phyloP scores from a whole-genome alignment of 2,329 filamentous ascomycete genomes.

The Alternaria sp. region DNA sequence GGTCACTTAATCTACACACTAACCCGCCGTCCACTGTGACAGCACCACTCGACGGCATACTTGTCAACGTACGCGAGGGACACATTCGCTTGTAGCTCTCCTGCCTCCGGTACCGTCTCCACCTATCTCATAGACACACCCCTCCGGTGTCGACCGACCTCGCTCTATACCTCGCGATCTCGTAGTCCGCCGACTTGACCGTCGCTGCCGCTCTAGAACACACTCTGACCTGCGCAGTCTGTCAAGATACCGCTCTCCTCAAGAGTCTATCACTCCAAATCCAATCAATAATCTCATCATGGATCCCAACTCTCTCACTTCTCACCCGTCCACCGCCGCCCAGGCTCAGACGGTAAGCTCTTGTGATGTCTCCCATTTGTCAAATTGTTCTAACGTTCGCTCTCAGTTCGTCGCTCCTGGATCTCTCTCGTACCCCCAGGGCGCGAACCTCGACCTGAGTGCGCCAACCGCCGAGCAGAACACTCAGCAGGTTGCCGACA shows the following conservation, averaged over 20 bases:
- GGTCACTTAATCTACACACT: constrained; percentile 38
- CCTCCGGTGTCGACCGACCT: constrained; percentile 42
- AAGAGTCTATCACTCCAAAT: constrained; percentile 36
- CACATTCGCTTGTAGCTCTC: constrained; percentile 99
- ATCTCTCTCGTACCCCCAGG: constrained; percentile 87
- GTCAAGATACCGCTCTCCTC: constrained; percentile 38
- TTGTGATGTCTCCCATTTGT: constrained; percentile 27
- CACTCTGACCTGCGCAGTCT: constrained; percentile 45
- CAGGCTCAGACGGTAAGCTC: constrained; percentile 78
- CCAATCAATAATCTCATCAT: constrained; percentile 61
- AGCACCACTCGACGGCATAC: constrained; percentile 34
- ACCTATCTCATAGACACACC: constrained; percentile 24
- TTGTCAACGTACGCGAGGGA: constrained; percentile 72
- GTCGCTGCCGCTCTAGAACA: constrained; percentile 35
- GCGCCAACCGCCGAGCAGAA: constrained; percentile 78
- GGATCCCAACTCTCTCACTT: constrained; percentile 77
- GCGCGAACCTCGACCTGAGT: constrained; percentile 77
- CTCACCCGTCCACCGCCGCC: constrained; percentile 86
- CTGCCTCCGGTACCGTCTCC: constrained; percentile 64
- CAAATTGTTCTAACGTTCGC: constrained; percentile 30
- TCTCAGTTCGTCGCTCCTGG: constrained; percentile 77
- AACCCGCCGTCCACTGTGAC: constrained; percentile 34
- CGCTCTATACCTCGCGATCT: constrained; percentile 38
- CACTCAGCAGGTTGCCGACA: constrained; percentile 58
- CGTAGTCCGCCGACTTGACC: constrained; percentile 37